Percentiles rank a stretch among this genome's conserved stretches.
phyloP scores from a whole-genome alignment of 345 rosid species.

The Camelina laxa region DNA sequence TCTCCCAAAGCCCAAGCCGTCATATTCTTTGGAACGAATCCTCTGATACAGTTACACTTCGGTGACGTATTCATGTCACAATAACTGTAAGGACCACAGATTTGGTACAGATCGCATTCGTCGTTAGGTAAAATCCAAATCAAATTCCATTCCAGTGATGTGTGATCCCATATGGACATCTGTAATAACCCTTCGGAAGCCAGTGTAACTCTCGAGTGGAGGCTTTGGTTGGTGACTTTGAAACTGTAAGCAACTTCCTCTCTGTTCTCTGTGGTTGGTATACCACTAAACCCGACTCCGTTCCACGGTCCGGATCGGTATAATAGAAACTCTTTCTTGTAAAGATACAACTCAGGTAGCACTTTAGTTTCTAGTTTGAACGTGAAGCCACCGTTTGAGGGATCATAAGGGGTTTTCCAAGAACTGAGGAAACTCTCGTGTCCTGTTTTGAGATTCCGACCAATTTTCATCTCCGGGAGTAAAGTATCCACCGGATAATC shows the following conservation, averaged over 20 bases:
- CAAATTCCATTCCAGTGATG: constrained; percentile 44
- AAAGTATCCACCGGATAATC: constrained; percentile 74
- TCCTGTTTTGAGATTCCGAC: constrained; percentile 55
- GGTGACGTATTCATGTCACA: constrained; percentile 72
- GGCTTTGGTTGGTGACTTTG: constrained; percentile 23
- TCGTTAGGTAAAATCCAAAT: constrained; percentile 71
- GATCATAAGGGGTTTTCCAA: constrained; percentile 63
- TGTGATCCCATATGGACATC: constrained; percentile 52
- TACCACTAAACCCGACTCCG: constrained; percentile 66
- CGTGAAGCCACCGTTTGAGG: constrained; percentile 57
- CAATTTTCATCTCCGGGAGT: constrained; percentile 75
- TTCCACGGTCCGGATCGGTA: constrained; percentile 75
- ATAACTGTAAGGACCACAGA: constrained; percentile 66
- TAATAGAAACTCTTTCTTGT: background rate
- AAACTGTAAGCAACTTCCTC: constrained; percentile 54
- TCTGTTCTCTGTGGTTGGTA: constrained; percentile 53
- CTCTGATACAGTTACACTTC: constrained; percentile 59
- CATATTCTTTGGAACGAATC: constrained; percentile 59
- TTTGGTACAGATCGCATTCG: constrained; percentile 56
- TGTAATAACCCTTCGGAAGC: constrained; percentile 47
- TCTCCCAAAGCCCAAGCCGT: constrained; percentile 57
- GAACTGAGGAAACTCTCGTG: constrained; percentile 51
- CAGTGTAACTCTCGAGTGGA: constrained; percentile 55
- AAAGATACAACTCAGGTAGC: constrained; percentile 60
- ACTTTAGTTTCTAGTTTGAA: constrained; percentile 61